A percentile compares a stretch with the other conserved stretches of the same genome.
These are phyloP conservation scores for Datura wrightii DNA, from an alignment of 257 asterid species.

Conservation along the genomic window DNA sequence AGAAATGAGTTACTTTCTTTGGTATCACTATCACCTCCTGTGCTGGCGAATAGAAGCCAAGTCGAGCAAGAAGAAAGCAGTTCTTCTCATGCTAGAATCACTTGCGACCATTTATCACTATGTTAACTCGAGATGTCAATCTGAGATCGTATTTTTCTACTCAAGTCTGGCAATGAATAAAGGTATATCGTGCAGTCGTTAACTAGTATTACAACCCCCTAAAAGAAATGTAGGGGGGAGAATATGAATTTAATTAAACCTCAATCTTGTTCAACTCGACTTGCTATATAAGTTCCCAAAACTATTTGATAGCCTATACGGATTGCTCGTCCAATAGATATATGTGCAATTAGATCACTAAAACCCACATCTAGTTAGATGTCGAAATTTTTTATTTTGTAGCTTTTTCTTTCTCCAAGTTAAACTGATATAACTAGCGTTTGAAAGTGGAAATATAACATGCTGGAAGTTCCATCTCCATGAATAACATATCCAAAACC, in stretches of 20 bases:
- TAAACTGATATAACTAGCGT: not conserved
- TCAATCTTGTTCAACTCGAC: not conserved
- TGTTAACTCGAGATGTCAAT: not conserved
- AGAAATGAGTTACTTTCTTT: not conserved
- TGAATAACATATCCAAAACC: not conserved
- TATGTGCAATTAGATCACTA: not conserved
- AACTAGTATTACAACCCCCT: not conserved
- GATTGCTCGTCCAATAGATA: not conserved
- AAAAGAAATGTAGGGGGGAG: not conserved
- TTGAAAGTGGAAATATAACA: not conserved
- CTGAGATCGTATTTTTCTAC: not conserved
- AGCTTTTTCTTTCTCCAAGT: not conserved
- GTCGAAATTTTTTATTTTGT: not conserved
- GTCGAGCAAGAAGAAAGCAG: no score
- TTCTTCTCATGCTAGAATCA: not conserved
- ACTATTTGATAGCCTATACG: not conserved
- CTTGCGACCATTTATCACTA: no score
- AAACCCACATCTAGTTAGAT: not conserved
- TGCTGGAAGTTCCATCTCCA: not conserved
- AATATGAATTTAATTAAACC: not conserved
- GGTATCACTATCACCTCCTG: not conserved
- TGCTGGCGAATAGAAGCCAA: not conserved
- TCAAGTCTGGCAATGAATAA: not conserved
- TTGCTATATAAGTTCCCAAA: not conserved
- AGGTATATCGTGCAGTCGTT: not conserved